These are phyloP conservation scores for Candida dubliniensis DNA, from an alignment of 1,139 yeast species.

Conservation along the genomic window DNA sequence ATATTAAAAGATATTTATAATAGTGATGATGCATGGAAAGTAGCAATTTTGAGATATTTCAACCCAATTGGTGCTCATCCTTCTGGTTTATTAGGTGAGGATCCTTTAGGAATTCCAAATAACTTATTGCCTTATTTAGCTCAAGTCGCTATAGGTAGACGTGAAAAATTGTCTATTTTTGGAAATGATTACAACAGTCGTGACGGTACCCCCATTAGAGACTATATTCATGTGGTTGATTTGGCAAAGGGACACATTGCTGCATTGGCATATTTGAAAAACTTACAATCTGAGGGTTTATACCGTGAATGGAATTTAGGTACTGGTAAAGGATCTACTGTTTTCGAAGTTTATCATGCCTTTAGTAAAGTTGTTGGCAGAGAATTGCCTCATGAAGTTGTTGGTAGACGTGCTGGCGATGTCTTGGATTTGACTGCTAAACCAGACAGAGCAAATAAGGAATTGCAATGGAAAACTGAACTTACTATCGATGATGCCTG, in stretches of 20 bases:
- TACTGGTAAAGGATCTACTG: constrained; percentile 78
- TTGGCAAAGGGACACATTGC: constrained; percentile 80
- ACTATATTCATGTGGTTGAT: constrained; percentile 80
- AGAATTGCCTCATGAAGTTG: constrained; percentile 63
- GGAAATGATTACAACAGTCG: constrained; percentile 69
- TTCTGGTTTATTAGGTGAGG: constrained; percentile 77
- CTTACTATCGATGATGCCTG: constrained; percentile 65
- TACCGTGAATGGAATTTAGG: constrained; percentile 84
- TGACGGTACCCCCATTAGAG: constrained; percentile 83
- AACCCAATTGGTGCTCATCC: constrained; percentile 89
- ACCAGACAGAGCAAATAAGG: constrained; percentile 64
- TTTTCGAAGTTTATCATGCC: constrained; percentile 67
- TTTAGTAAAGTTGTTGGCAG: constrained; percentile 70
- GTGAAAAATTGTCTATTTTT: constrained; percentile 62
- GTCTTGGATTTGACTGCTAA: constrained; percentile 75
- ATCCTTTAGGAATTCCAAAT: constrained; percentile 76
- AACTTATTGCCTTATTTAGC: constrained; percentile 74
- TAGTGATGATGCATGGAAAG: constrained; percentile 51
- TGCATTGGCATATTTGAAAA: constrained; percentile 60
- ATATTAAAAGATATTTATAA: constrained; percentile 57
- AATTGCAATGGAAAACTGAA: constrained; percentile 65
- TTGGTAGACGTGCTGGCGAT: constrained; percentile 74
- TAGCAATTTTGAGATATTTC: constrained; percentile 73
- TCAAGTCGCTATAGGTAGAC: constrained; percentile 74
- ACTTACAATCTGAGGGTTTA: constrained; percentile 44